phyloP scores from a whole-genome alignment of 2,329 filamentous ascomycete species.

The Aureobasidium sp. region DNA sequence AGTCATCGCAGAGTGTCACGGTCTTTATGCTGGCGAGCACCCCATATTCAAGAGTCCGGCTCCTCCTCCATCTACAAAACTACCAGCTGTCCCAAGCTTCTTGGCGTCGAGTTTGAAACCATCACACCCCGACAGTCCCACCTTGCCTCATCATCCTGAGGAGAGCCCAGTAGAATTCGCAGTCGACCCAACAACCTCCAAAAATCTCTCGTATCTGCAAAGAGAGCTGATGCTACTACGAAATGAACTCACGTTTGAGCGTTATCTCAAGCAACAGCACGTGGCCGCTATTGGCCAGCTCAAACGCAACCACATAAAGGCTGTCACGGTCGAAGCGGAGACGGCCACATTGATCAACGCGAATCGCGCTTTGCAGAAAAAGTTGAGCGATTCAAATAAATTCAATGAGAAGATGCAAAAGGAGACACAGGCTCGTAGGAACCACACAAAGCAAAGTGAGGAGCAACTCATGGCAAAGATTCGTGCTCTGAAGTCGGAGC shows the following conservation, averaged over 20 bases:
- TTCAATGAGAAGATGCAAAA: slow-evolving; percentile 61
- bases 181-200: neutral
- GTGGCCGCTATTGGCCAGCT: slow-evolving; percentile 73
- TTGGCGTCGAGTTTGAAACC: slow-evolving; percentile 23
- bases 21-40: slow-evolving; percentile 47
- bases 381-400: slow-evolving; percentile 64
- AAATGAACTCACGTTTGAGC: slow-evolving; percentile 76
- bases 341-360: slow-evolving; percentile 72
- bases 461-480: slow-evolving; percentile 60
- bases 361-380: slow-evolving; percentile 64
- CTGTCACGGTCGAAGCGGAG: slow-evolving; percentile 72
- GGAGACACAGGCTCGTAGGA: slow-evolving; percentile 63
- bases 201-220: slow-evolving; percentile 51
- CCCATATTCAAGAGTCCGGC: slow-evolving; percentile 37
- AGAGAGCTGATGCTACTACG: slow-evolving; percentile 67
- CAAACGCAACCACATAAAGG: slow-evolving; percentile 63
- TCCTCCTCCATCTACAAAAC: slow-evolving; percentile 37
- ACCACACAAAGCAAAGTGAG: slow-evolving; percentile 71
- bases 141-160: neutral
- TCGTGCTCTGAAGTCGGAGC: slow-evolving; percentile 57
- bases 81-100: slow-evolving; percentile 36
- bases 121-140: neutral
- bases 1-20: slow-evolving; percentile 71
- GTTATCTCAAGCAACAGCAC: slow-evolving; percentile 77
- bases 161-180: neutral